A percentile compares a stretch with the other conserved stretches of the same genome.
phyloP scores from a whole-genome alignment of 306 rosid genomes.

The Prunus mongolica region DNA sequence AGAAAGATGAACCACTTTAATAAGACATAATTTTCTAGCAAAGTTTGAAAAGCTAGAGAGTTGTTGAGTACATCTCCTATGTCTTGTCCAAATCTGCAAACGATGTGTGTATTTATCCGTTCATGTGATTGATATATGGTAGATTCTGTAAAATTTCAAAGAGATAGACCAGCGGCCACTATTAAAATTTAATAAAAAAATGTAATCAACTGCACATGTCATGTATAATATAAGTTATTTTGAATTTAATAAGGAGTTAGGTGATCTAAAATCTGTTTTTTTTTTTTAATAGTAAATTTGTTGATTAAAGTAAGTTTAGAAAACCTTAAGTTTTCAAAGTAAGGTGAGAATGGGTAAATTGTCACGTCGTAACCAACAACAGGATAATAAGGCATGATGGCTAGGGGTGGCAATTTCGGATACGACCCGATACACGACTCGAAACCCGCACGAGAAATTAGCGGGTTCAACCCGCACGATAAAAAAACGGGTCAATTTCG shows the following conservation, averaged over 20 bases:
- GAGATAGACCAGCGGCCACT: rapidly evolving
- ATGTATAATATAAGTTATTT: no score
- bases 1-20: background rate
- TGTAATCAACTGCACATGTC: no score
- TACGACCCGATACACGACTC: no score
- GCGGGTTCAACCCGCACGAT: no score
- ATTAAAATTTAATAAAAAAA: no score
- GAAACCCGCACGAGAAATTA: no score
- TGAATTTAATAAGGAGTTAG: background rate
- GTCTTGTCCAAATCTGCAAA: background rate
- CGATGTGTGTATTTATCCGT: background rate
- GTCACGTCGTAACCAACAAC: background rate
- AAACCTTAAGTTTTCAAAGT: background rate
- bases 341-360: background rate
- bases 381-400: background rate
- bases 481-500: no score
- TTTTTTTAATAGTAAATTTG: background rate
- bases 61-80: background rate
- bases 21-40: background rate
- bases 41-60: background rate
- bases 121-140: no score
- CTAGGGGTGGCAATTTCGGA: no score
- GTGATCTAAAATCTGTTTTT: background rate
- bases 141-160: no score
- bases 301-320: background rate